Conservation (phyloP, 192 early-diverging fungal genomes). For the Coemansia sp. region DNA sequence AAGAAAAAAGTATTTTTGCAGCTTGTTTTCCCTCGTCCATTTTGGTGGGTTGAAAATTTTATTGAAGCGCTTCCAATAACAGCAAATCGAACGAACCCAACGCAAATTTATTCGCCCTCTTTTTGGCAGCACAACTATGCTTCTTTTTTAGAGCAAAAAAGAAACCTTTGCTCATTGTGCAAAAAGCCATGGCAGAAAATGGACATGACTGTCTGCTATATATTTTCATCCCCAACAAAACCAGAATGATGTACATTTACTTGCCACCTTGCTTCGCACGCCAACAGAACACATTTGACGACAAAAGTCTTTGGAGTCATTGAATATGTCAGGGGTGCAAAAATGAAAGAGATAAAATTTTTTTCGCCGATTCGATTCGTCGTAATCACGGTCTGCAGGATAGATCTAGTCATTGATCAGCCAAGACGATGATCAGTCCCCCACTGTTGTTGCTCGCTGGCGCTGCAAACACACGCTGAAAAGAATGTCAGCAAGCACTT, state of each 20-base stretch:
- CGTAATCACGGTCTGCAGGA: background rate
- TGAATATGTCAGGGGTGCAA: background rate
- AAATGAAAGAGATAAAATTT: constrained; percentile 2
- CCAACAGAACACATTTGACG: background rate
- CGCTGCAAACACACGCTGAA: constrained; percentile 18
- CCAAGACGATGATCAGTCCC: background rate
- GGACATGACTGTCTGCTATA: background rate
- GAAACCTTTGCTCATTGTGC: background rate
- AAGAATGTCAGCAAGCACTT: constrained; percentile 32
- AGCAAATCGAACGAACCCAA: no score
- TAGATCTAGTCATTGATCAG: no score
- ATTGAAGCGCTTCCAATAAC: background rate
- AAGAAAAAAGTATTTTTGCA: constrained; percentile 23
- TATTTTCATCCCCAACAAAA: constrained; percentile 8
- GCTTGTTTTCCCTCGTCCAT: background rate
- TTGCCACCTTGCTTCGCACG: background rate
- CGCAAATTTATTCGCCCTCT: background rate
- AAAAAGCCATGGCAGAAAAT: background rate
- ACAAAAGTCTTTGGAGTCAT: background rate
- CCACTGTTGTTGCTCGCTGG: background rate
- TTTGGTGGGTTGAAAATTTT: background rate
- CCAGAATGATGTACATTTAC: background rate
- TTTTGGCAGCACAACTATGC: background rate
- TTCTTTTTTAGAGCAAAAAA: background rate
- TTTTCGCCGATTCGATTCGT: constrained; percentile 21